Evolutionary conservation across 2,329 filamentous ascomycete genomes (phyloP).

Genomic region (Xylariales sp.): DNA sequence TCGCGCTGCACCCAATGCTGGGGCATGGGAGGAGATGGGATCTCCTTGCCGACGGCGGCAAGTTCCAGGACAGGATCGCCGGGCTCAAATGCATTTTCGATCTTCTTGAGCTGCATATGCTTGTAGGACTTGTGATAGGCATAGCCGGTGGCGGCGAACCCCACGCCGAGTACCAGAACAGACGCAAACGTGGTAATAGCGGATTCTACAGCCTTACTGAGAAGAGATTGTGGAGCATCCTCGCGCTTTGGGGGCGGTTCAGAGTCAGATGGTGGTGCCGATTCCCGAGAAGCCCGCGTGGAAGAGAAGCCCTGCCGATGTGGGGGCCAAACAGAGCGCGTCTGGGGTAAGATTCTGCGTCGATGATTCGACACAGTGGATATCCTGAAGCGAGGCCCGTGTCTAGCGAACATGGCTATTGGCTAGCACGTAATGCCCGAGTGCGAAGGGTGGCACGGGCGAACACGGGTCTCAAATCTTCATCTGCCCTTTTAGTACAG

Average conservation of each 20-base stretch:
- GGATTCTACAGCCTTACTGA: conserved; percentile 76
- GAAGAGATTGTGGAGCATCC: conserved; percentile 50
- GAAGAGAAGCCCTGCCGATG: conserved; percentile 33
- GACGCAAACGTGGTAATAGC: conserved; percentile 82
- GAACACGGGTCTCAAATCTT: conserved; percentile 1
- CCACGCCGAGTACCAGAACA: conserved; percentile 75
- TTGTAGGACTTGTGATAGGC: conserved; percentile 89
- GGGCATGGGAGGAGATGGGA: conserved; percentile 57
- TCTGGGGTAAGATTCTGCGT: conserved; percentile 19
- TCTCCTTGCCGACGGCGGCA: conserved; percentile 72
- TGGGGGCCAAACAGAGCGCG: conserved; percentile 36
- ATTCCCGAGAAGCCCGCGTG: conserved; percentile 18
- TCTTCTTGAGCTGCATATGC: conserved; percentile 88
- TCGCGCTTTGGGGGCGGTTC: conserved; percentile 36
- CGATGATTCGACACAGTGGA: conserved; percentile 21
- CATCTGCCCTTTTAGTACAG: conserved; percentile 14
- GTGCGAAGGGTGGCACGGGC: background rate
- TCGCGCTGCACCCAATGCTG: conserved; percentile 85
- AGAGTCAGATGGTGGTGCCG: conserved; percentile 21
- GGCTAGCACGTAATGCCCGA: conserved; percentile 12
- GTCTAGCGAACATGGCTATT: conserved; percentile 33
- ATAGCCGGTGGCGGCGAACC: conserved; percentile 76
- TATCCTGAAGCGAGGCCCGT: conserved; percentile 20
- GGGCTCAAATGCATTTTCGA: conserved; percentile 89
- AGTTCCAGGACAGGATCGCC: conserved; percentile 90